Base-by-base conservation (phyloP, 805 yeast genomes). In the Kuraishia capsulata region DNA sequence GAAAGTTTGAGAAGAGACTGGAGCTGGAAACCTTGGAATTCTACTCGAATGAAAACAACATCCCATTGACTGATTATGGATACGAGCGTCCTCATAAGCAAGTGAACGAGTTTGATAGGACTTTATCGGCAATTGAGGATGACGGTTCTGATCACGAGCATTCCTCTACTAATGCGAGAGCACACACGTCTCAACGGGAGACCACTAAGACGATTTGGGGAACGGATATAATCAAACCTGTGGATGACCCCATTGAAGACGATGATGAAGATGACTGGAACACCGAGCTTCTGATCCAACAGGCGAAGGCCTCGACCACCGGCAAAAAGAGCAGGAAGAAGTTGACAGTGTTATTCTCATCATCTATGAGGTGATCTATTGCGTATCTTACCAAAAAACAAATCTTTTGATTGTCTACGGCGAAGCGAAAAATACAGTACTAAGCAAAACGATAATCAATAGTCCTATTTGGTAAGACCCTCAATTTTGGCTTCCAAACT, bases 141-240 rank as follows among this genome's bases (percentile, higher is more conserved):
- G 37, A n/a, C 11, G 38, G 20, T 8, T 33, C 36, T 33, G 16
- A 10, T 18, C 20, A 16, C 13, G 16, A 20, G 20, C 32, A 21
- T 14, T 36, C 20, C 20, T 38, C 40, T 4, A 11, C 26, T 11
- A 11, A 23, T 23, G 26, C 26, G 33, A 39, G 17, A 44, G 17
- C 8, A 23, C 20, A 38, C 41, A 14, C 51, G n/a, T n/a, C n/a
- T n/a, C n/a, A n/a, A n/a, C n/a, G n/a, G n/a, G n/a, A n/a, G n/a
- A 48, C 25, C 52, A 47, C 14, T 51, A 71, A 75, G 1, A 79
- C 92, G 0, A 76, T 84, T 3, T 84, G 94, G 94, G 94, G 94
- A 0, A 83, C 92, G 1, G 64, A 59, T 38, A 72, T 76, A 2
- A 71, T 69, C 4, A 64, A 59, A 38, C 47, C 61, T 1, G 69